These are phyloP conservation scores for Claviceps monticola DNA, from an alignment of 2,329 filamentous ascomycete genomes.

Conservation along the genomic window DNA sequence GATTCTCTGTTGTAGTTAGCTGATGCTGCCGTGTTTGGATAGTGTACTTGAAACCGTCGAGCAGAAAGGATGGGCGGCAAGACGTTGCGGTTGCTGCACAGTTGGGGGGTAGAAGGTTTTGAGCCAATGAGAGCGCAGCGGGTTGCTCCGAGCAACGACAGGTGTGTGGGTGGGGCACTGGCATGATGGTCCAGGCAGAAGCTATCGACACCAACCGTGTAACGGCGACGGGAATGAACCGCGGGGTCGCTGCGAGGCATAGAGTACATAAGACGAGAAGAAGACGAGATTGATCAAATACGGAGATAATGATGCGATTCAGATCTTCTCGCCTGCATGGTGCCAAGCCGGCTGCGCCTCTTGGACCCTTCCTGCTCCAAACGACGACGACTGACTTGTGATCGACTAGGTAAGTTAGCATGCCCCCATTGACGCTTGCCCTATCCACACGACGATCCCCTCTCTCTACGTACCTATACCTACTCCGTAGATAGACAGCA, in stretches of 20 bases:
- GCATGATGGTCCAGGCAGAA: not conserved
- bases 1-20: slow-evolving; percentile 9
- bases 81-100: slow-evolving; percentile 4
- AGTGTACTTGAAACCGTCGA: slow-evolving; percentile 7
- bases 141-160: slow-evolving; percentile 20
- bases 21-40: slow-evolving; percentile 20
- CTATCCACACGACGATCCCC: not conserved
- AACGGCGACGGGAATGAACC: not conserved
- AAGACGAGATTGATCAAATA: not conserved
- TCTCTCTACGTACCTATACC: not conserved
- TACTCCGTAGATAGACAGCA: not conserved
- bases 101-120: slow-evolving; percentile 14
- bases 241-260: not conserved
- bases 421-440: not conserved
- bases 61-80: slow-evolving; percentile 4
- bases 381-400: not conserved
- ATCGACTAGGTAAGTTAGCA: not conserved
- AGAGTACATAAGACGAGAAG: too few relatives aligned
- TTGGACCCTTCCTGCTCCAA: not conserved
- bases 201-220: not conserved
- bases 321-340: not conserved
- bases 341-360: not conserved
- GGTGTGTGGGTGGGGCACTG: not conserved
- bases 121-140: slow-evolving; percentile 17
- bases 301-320: too few relatives aligned